Evolutionary conservation across 805 yeast genomes (phyloP).

Genomic region (Candida multigemmis): DNA sequence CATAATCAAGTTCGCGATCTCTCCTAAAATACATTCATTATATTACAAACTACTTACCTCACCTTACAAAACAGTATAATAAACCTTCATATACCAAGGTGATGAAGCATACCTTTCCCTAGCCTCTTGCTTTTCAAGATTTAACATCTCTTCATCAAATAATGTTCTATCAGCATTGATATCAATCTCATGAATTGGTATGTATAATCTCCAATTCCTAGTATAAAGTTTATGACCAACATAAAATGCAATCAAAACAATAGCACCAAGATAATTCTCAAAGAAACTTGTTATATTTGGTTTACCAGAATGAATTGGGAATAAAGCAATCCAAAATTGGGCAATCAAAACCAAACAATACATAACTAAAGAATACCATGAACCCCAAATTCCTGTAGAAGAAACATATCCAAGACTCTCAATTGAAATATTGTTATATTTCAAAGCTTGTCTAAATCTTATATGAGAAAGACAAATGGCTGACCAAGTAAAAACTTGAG

Average conservation of each 20-base stretch:
- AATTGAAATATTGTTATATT: conserved; percentile 48
- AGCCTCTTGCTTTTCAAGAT: conserved; percentile 44
- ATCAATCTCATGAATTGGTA: conserved; percentile 43
- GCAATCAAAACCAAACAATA: conserved; percentile 17
- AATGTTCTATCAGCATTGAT: conserved; percentile 57
- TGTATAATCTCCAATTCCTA: conserved; percentile 18
- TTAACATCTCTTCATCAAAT: conserved; percentile 42
- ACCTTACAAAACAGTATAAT: conserved; percentile 8
- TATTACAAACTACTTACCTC: no score
- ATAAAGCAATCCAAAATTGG: conserved; percentile 31
- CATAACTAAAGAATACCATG: conserved; percentile 21
- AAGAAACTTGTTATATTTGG: conserved; percentile 37
- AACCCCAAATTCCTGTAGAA: conserved; percentile 16
- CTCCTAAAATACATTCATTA: no score
- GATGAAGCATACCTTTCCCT: conserved; percentile 5
- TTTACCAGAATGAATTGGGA: conserved; percentile 20
- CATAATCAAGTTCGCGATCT: no score
- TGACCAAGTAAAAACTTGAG: conserved; percentile 33
- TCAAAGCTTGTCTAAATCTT: conserved; percentile 29
- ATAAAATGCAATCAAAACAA: conserved; percentile 35
- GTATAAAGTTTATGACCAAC: conserved; percentile 42
- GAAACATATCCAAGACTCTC: conserved; percentile 30
- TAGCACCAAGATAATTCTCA: conserved; percentile 43
- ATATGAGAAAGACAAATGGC: conserved; percentile 30
- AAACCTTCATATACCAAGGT: conserved; percentile 7